phyloP scores from a whole-genome alignment of 495 filamentous ascomycete species.

The Aspergillus bridgeri region DNA sequence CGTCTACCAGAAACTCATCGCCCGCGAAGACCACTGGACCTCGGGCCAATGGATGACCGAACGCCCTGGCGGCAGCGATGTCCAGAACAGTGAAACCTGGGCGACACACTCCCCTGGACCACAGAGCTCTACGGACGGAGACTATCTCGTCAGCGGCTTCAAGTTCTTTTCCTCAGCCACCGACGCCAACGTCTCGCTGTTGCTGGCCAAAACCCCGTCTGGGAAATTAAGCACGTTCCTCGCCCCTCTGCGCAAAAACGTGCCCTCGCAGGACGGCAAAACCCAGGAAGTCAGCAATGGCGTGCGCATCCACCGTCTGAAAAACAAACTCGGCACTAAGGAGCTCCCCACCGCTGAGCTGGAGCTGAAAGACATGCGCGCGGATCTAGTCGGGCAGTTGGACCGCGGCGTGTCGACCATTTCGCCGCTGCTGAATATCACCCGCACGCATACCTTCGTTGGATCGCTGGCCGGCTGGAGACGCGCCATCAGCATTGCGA shows the following conservation, averaged over 20 bases:
- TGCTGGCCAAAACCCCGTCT: constrained; percentile 61
- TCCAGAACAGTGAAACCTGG: constrained; percentile 66
- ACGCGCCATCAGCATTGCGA: constrained; percentile 58
- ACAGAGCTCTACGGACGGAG: constrained; percentile 23
- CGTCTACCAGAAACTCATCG: constrained; percentile 50
- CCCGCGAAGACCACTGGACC: constrained; percentile 66
- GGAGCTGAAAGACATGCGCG: constrained; percentile 57
- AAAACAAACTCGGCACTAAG: constrained; percentile 68
- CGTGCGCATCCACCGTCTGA: constrained; percentile 63
- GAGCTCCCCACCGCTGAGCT: constrained; percentile 69
- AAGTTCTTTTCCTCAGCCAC: constrained; percentile 78
- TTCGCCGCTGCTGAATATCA: constrained; percentile 64
- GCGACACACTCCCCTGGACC: constrained; percentile 40
- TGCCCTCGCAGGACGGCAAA: constrained; percentile 20
- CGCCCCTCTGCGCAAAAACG: constrained; percentile 56
- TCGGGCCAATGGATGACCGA: constrained; percentile 88
- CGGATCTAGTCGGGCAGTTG: constrained; percentile 58
- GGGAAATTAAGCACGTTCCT: constrained; percentile 62
- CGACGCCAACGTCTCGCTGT: constrained; percentile 64
- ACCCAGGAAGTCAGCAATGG: constrained; percentile 53
- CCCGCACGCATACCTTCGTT: constrained; percentile 60
- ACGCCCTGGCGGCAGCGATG: constrained; percentile 69
- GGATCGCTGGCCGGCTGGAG: constrained; percentile 55
- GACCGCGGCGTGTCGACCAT: constrained; percentile 66
- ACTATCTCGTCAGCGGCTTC: constrained; percentile 58